phyloP scores from a whole-genome alignment of 1,139 yeast genomes.

The Kazachstania sp. region DNA sequence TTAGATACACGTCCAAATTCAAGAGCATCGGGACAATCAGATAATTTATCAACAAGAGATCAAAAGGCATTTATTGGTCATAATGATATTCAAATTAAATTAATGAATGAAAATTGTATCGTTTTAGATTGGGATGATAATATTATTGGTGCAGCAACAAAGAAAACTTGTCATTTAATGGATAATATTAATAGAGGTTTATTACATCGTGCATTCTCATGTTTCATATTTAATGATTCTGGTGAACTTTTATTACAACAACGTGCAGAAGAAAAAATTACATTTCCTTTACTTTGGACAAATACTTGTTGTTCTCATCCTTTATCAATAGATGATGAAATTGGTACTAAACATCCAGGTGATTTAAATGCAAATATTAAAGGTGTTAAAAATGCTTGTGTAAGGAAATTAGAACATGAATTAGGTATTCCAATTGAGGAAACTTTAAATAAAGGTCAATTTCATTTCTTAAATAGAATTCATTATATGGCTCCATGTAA shows the following conservation, averaged over 20 bases:
- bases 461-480: slow-evolving; percentile 82
- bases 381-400: slow-evolving; percentile 86
- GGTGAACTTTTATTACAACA: slow-evolving; percentile 78
- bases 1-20: slow-evolving; percentile 30
- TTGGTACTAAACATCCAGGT: slow-evolving; percentile 41
- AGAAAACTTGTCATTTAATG: slow-evolving; percentile 88
- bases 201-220: slow-evolving; percentile 92
- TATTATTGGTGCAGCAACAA: slow-evolving; percentile 90
- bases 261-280: slow-evolving; percentile 92
- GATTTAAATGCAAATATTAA: slow-evolving; percentile 51
- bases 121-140: slow-evolving; percentile 80
- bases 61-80: slow-evolving; percentile 55
- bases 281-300: slow-evolving; percentile 96
- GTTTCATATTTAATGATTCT: slow-evolving; percentile 74
- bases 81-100: slow-evolving; percentile 84
- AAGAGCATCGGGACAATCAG: slow-evolving; percentile 24
- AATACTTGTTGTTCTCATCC: slow-evolving; percentile 99
- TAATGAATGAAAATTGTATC: slow-evolving; percentile 96
- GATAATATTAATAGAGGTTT: slow-evolving; percentile 75
- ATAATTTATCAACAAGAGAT: slow-evolving; percentile 14
- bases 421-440: slow-evolving; percentile 75
- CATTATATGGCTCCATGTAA: slow-evolving; percentile 83
- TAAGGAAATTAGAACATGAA: slow-evolving; percentile 85
- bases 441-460: slow-evolving; percentile 31
- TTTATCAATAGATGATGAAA: slow-evolving; percentile 68